Conservation (phyloP, 257 asterid species). For the Plantago ovata region DNA sequence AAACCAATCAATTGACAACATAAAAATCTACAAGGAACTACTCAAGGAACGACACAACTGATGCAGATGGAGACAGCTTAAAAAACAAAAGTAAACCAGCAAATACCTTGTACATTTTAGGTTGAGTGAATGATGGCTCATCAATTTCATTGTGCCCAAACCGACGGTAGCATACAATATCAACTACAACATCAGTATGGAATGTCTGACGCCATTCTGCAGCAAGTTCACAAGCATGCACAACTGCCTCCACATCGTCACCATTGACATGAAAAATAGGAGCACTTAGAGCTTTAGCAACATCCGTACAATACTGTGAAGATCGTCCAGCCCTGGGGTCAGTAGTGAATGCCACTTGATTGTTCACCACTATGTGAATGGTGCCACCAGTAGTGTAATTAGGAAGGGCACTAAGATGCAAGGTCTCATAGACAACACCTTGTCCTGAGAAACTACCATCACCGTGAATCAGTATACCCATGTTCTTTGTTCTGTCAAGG, state of each 20-base stretch:
- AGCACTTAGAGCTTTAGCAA: constrained; percentile 62
- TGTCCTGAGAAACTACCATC: constrained; percentile 98
- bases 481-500: constrained; percentile 59
- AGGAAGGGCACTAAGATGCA: constrained; percentile 97
- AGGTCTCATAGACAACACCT: constrained; percentile 92
- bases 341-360: constrained; percentile 76
- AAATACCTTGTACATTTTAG: constrained; percentile 71
- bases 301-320: constrained; percentile 76
- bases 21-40: constrained; percentile 14
- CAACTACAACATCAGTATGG: constrained; percentile 76
- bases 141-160: constrained; percentile 79
- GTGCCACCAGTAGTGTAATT: constrained; percentile 91
- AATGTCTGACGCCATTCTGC: constrained; percentile 77
- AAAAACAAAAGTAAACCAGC: constrained; percentile 13
- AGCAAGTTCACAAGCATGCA: constrained; percentile 73
- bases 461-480: constrained; percentile 86
- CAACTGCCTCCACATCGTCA: constrained; percentile 76
- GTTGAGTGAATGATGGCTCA: constrained; percentile 81
- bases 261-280: constrained; percentile 85
- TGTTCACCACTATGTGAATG: constrained; percentile 72
- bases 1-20: constrained; percentile 24
- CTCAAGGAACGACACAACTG: not conserved
- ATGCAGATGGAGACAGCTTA: constrained; percentile 19
- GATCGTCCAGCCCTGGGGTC: constrained; percentile 65
- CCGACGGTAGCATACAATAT: constrained; percentile 72